phyloP scores from a whole-genome alignment of 306 rosid species.

The Malus orientalis region DNA sequence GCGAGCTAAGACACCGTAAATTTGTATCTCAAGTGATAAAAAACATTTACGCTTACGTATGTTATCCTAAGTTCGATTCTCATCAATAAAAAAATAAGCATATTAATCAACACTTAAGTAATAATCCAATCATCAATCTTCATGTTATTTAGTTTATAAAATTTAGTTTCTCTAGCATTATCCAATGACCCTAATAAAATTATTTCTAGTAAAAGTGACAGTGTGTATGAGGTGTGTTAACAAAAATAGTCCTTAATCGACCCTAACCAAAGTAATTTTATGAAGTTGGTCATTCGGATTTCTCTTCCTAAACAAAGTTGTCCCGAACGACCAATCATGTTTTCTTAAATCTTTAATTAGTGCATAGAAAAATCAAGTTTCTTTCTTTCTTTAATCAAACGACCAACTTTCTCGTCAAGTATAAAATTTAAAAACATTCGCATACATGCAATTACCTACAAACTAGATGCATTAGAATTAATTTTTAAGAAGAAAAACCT shows the following conservation, averaged over 20 bases:
- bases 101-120: no score
- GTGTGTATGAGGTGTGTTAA: background rate
- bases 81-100: no score
- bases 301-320: background rate
- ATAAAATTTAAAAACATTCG: background rate
- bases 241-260: background rate
- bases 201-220: no score
- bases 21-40: background rate
- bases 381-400: background rate
- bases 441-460: background rate
- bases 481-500: background rate
- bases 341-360: background rate
- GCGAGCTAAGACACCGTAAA: background rate
- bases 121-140: no score
- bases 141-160: no score
- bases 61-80: background rate
- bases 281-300: background rate
- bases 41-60: background rate
- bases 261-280: background rate
- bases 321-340: background rate
- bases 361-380: background rate
- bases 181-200: no score
- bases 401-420: background rate
- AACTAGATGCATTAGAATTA: background rate
- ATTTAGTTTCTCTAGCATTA: no score